Base-by-base conservation (phyloP, 495 filamentous ascomycete species). In the Neurospora tetrasperma region DNA sequence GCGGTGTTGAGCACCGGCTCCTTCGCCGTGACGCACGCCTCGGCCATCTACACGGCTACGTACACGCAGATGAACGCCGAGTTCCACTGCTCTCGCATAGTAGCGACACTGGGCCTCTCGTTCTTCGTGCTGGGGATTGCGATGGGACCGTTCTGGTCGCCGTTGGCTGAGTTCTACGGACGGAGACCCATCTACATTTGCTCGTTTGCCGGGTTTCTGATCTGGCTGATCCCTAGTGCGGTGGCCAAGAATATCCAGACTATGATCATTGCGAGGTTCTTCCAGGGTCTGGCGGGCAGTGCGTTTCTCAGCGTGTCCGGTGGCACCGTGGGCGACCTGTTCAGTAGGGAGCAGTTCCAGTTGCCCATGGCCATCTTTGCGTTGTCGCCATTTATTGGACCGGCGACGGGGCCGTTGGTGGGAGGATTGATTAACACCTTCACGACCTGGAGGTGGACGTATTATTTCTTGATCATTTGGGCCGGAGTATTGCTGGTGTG, bases 271-370 rank as follows among this genome's bases (percentile, higher is more conserved):
- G 87, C 88, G 27, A 89, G 96, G 6, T 98, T 98, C 78, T 86
- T 99, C 75, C 90, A 91, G 76, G 96, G 96, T 0, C 80, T 98
- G 18, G 87, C 93, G 1, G 95, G 96, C 8, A 91, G 89, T 73
- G 94, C 95, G 3, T 98, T 99, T 79, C 82, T 99, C 69, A 91
- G 89, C 71, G 95, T 98, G 4, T 92, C 94, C 5, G 95, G 96
- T 39, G 95, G 94, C 1, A 97, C 94, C 1, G 92, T 97, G 5
- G 94, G 93, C 11, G 94, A 99, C 79, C 82, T 98, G 82, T 98
- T 98, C 80, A 83, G 84, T 18, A 89, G 89, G 35, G 85, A 92
- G 68, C 87, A 94, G 70, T 90, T 98, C 70, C 89, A 88, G 71
- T 85, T 86, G 42, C 86, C 87, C 35, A 83, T 86, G 85, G 77